Evolutionary conservation across 2,329 filamentous ascomycete genomes (phyloP).

Genomic region (Phialophora verrucosa): DNA sequence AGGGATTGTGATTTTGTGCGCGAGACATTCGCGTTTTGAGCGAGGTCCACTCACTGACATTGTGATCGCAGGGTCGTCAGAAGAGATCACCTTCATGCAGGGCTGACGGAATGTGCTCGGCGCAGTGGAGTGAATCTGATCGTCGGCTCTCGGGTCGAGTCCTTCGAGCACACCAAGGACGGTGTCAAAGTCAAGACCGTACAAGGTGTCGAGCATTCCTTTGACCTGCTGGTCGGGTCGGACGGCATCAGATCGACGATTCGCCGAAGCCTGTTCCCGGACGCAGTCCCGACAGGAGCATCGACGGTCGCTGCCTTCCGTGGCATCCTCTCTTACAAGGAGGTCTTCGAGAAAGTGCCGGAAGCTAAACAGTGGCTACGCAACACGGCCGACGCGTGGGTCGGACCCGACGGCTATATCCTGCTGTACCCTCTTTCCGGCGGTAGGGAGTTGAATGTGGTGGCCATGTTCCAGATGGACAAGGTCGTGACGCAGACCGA

Average conservation of each 20-base stretch:
- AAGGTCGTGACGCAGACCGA: slow-evolving; percentile 34
- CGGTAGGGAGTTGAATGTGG: slow-evolving; percentile 36
- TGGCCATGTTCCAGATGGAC: slow-evolving; percentile 34
- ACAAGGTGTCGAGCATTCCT: slow-evolving; percentile 40
- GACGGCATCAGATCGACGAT: slow-evolving; percentile 52
- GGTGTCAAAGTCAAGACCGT: slow-evolving; percentile 30
- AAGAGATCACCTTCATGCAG: slow-evolving; percentile 55
- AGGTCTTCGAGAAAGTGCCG: slow-evolving; percentile 43
- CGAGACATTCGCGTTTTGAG: neutral
- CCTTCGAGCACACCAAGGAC: slow-evolving; percentile 41
- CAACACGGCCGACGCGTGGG: slow-evolving; percentile 36
- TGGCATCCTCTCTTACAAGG: slow-evolving; percentile 52
- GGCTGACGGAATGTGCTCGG: slow-evolving; percentile 50
- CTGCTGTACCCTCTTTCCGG: slow-evolving; percentile 36
- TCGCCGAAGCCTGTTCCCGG: slow-evolving; percentile 49
- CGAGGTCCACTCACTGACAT: neutral
- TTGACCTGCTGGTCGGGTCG: slow-evolving; percentile 51
- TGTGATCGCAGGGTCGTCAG: slow-evolving; percentile 49
- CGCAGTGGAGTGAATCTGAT: slow-evolving; percentile 48
- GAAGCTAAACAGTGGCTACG: slow-evolving; percentile 33
- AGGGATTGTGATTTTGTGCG: neutral
- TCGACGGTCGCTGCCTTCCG: slow-evolving; percentile 55
- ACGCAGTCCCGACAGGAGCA: slow-evolving; percentile 49
- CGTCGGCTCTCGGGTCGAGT: slow-evolving; percentile 47
- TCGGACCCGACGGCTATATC: slow-evolving; percentile 36